These are phyloP conservation scores for Lactarius sp. DNA, from an alignment of 768 basidiomycete genomes.

Conservation along the genomic window DNA sequence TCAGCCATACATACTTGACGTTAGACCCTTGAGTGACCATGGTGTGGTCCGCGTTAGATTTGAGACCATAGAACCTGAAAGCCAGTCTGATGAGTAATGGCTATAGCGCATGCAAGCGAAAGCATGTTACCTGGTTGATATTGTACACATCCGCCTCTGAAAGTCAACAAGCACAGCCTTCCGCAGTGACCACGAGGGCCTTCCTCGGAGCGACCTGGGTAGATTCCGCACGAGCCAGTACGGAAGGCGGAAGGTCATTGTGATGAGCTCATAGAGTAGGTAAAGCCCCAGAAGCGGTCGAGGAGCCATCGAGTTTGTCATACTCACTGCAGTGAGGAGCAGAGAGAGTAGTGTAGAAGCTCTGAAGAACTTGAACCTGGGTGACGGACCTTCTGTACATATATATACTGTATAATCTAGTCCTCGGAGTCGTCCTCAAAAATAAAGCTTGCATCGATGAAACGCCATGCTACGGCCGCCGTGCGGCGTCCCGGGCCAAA, in stretches of 20 bases:
- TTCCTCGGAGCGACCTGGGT: background rate
- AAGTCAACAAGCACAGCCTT: background rate
- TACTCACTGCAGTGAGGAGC: background rate
- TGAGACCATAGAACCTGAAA: background rate
- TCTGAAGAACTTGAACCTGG: background rate
- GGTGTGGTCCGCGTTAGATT: background rate
- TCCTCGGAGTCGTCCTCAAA: too few relatives aligned
- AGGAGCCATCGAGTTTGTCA: background rate
- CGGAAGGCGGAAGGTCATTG: background rate
- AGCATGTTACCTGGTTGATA: background rate
- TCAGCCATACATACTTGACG: slow-evolving; percentile 20
- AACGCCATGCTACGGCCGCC: too few relatives aligned
- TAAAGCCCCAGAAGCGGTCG: slow-evolving; percentile 1
- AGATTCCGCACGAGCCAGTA: background rate
- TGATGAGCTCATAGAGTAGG: background rate
- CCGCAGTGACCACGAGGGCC: background rate
- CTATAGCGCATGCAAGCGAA: background rate
- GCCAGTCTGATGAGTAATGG: background rate
- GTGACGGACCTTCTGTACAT: too few relatives aligned
- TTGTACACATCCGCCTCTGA: background rate
- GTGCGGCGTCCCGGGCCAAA: too few relatives aligned
- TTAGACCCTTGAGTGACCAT: background rate
- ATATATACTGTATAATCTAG: too few relatives aligned
- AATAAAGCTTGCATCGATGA: too few relatives aligned
- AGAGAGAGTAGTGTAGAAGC: background rate